A percentile compares a stretch with the other conserved stretches of the same genome.
phyloP scores from a whole-genome alignment of 2,329 filamentous ascomycete genomes.

The Phaeomoniella chlamydospora region DNA sequence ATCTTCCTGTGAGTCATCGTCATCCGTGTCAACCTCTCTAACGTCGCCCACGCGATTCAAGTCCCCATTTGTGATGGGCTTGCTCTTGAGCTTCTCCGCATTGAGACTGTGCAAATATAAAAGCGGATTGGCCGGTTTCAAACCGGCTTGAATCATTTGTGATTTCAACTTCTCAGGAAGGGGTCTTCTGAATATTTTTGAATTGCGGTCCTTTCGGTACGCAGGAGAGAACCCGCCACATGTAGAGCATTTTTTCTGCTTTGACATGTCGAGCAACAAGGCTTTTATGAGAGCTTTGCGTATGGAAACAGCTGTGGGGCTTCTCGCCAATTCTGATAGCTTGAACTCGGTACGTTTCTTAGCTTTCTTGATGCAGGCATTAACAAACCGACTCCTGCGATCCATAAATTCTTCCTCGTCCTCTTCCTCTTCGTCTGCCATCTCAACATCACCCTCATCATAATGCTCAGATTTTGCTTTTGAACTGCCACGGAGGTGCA shows the following conservation, averaged over 20 bases:
- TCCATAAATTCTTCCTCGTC: constrained; percentile 36
- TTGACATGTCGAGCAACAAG: constrained; percentile 61
- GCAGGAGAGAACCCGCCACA: constrained; percentile 57
- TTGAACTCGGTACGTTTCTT: constrained; percentile 19
- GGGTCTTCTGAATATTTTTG: constrained; percentile 85
- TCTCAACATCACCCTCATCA: constrained; percentile 38
- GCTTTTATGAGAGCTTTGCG: constrained; percentile 65
- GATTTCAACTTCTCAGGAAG: constrained; percentile 60
- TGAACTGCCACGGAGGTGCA: constrained; percentile 16
- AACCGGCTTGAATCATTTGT: constrained; percentile 56
- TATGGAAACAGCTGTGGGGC: constrained; percentile 67
- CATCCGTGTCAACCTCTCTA: constrained; percentile 24
- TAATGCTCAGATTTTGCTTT: constrained; percentile 25
- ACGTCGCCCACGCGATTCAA: constrained; percentile 32
- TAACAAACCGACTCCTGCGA: constrained; percentile 54
- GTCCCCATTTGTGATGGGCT: constrained; percentile 8
- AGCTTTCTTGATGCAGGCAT: constrained; percentile 51
- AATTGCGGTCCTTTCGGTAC: constrained; percentile 78
- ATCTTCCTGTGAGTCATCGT: constrained; percentile 37
- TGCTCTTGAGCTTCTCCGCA: constrained; percentile 22
- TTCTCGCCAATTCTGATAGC: constrained; percentile 48
- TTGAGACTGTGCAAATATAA: constrained; percentile 38
- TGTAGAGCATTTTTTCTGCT: constrained; percentile 53
- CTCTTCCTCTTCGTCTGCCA: constrained; percentile 44
- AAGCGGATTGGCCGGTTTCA: constrained; percentile 58